Conservation (phyloP, 352 stramenopile genomes). For the Peronospora belbahrii region DNA sequence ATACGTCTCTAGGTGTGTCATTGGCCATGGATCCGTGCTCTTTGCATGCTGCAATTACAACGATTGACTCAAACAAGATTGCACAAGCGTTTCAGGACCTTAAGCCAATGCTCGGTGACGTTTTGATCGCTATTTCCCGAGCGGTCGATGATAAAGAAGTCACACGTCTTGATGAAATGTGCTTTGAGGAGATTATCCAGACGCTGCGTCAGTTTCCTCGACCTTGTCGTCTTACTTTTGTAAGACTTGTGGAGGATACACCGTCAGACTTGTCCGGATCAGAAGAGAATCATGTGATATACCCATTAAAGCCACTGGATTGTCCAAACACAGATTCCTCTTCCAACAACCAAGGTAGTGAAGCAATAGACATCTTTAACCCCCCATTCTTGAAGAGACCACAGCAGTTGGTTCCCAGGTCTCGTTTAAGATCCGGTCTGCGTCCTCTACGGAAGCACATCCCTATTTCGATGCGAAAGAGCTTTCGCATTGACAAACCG, state of each 20-base stretch:
- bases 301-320: conserved; percentile 8
- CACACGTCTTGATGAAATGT: conserved; percentile 44
- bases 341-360: conserved; percentile 8
- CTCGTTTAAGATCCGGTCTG: conserved; percentile 15
- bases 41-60: conserved; percentile 60
- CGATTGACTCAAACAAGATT: conserved; percentile 52
- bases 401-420: conserved; percentile 11
- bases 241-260: conserved; percentile 33
- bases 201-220: conserved; percentile 42
- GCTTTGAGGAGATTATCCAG: conserved; percentile 62
- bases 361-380: conserved; percentile 8
- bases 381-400: conserved; percentile 16
- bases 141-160: conserved; percentile 15
- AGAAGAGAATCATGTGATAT: conserved; percentile 18
- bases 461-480: conserved; percentile 48
- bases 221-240: conserved; percentile 57
- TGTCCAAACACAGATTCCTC: conserved; percentile 10
- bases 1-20: conserved; percentile 54
- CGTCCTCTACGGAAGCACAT: conserved; percentile 15
- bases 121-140: conserved; percentile 47
- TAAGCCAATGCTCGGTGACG: conserved; percentile 50
- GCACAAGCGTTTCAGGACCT: conserved; percentile 43
- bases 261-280: conserved; percentile 16
- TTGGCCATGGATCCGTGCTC: conserved; percentile 73
- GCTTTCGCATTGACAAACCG: conserved; percentile 44